Base-by-base conservation (phyloP, 305 asterid species). In the Caryopteris hybrid region DNA sequence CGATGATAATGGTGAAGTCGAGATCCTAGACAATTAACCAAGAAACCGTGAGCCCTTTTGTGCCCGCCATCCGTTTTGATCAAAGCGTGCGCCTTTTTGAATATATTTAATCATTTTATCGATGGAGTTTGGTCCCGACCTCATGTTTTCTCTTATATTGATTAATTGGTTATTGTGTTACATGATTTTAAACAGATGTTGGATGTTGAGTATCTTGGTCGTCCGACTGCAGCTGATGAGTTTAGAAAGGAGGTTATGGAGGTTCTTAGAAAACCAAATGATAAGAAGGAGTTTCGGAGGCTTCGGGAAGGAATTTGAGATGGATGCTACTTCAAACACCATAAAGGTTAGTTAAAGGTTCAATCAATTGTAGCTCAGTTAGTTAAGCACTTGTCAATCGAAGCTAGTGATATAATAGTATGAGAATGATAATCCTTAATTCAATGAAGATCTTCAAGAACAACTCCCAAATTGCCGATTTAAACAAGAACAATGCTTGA, bases 311-410 rank as follows among this genome's bases (percentile, higher is more conserved):
- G 13, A 5, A 9, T 73, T n/a, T 22, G 1, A 8, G 21, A 0
- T 13, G 61, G 61, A 73, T 64, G 74, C 9, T 78, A 74, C 48
- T 61, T 68, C 43, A 58, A 65, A 23, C 41, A 46, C 58, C 41
- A 79, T 66, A 38, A 65, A 34, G 81, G 87, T 82, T 58, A 71
- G 77, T 70, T 2, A 12, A 23, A n/a, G n/a, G n/a, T n/a, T n/a
- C n/a, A n/a, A n/a, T n/a, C n/a, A n/a, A n/a, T n/a, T n/a, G n/a
- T n/a, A n/a, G n/a, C n/a, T n/a, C n/a, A n/a, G n/a, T n/a, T n/a
- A n/a, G n/a, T n/a, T n/a, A n/a, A n/a, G n/a, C n/a, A n/a, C n/a
- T n/a, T n/a, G n/a, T n/a, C n/a, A n/a, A n/a, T n/a, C n/a, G n/a
- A n/a, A n/a, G n/a, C n/a, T n/a, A n/a, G n/a, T n/a, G n/a, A n/a